A percentile compares a stretch with the other conserved stretches of the same genome.
Evolutionary conservation across 495 filamentous ascomycete species (phyloP).

Genomic region (Neurospora sp.): DNA sequence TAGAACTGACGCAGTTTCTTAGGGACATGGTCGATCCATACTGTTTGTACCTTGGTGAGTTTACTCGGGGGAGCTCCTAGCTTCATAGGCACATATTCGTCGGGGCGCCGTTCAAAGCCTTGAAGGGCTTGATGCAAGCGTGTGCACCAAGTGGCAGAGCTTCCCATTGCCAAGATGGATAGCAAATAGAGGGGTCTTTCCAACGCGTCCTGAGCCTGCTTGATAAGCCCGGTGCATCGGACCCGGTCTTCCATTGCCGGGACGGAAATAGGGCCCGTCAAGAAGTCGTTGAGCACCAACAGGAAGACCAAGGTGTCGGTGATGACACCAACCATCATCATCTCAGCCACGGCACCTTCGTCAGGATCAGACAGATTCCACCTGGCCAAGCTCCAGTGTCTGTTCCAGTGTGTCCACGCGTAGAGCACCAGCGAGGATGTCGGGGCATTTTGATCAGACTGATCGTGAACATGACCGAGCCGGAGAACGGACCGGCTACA

Average conservation of each 20-base stretch:
- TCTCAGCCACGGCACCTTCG: conserved; percentile 2
- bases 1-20: neutral
- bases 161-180: neutral
- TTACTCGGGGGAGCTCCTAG: neutral
- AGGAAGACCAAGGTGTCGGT: conserved; percentile 6
- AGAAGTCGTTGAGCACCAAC: conserved; percentile 9
- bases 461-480: conserved; percentile 4
- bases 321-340: conserved; percentile 9
- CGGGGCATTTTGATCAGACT: neutral
- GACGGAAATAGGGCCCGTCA: conserved; percentile 10
- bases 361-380: neutral
- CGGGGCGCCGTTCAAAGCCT: neutral
- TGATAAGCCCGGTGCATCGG: neutral
- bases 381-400: conserved; percentile 4
- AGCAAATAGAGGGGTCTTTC: conserved; percentile 5
- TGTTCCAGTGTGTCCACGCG: conserved; percentile 10
- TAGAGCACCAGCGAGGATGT: conserved; percentile 10
- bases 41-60: conserved; percentile 1
- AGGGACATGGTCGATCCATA: conserved; percentile 1
- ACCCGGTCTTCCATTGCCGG: conserved; percentile 1
- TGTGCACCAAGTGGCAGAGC: neutral
- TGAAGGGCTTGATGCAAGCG: neutral
- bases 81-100: neutral
- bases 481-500: conserved; percentile 7
- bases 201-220: conserved; percentile 4